Conservation (phyloP, 2,329 filamentous ascomycete species). For the Diplodia intermedia region DNA sequence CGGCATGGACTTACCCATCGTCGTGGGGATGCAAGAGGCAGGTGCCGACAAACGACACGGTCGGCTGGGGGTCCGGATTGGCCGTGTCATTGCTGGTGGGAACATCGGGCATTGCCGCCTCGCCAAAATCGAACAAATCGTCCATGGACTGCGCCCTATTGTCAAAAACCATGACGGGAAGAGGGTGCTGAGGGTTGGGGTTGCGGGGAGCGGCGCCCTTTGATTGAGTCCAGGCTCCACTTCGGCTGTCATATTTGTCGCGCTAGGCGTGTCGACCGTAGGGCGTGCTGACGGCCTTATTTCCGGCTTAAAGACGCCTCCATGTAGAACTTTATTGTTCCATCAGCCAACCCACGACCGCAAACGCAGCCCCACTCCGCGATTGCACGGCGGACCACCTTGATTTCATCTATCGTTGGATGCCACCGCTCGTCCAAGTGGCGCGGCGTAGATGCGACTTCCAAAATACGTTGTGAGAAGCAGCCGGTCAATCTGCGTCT, state of each 20-base stretch:
- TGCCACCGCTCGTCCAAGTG: too few relatives aligned
- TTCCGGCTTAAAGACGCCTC: not conserved
- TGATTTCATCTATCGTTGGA: not conserved
- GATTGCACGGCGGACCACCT: not conserved
- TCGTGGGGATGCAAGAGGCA: slow-evolving; percentile 40
- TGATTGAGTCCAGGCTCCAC: not conserved
- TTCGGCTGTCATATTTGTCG: too few relatives aligned
- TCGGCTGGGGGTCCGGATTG: slow-evolving; percentile 32
- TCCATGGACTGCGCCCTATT: slow-evolving; percentile 41
- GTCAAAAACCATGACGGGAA: slow-evolving; percentile 24
- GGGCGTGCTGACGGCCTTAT: slow-evolving; percentile 1
- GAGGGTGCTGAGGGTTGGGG: slow-evolving; percentile 1
- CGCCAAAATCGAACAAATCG: slow-evolving; percentile 50
- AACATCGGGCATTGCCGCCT: slow-evolving; percentile 44
- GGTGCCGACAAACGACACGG: slow-evolving; percentile 30
- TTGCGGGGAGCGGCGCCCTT: not conserved
- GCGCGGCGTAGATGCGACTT: too few relatives aligned
- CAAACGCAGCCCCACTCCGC: too few relatives aligned
- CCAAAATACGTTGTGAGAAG: too few relatives aligned
- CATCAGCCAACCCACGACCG: too few relatives aligned
- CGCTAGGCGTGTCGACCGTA: not conserved
- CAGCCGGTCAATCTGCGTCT: not conserved
- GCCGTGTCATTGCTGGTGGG: slow-evolving; percentile 32
- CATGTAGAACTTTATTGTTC: too few relatives aligned
- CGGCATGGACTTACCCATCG: slow-evolving; percentile 38